Evolutionary conservation across 768 basidiomycete species (phyloP).

Genomic region (Rhizopogon sp.): DNA sequence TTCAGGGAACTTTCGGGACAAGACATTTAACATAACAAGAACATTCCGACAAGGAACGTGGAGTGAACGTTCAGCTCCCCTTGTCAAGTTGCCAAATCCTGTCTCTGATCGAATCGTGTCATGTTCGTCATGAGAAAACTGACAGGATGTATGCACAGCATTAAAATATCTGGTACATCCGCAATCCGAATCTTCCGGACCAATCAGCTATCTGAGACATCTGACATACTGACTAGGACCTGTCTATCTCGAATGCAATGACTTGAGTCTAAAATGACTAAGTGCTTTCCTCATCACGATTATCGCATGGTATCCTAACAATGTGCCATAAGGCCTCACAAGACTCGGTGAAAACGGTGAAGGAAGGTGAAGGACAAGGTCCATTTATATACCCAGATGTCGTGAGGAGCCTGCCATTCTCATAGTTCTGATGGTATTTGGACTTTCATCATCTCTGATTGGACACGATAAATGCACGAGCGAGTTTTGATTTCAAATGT

Average conservation of each 20-base stretch:
- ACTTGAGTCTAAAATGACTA: background rate
- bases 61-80: background rate
- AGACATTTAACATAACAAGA: background rate
- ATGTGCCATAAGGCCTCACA: background rate
- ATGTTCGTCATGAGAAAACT: background rate
- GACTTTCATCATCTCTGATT: background rate
- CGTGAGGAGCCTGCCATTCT: background rate
- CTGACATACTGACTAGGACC: background rate
- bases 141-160: background rate
- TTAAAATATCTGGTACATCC: background rate
- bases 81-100: constrained; percentile 5
- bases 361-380: background rate
- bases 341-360: no score
- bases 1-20: background rate
- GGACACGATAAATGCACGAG: background rate
- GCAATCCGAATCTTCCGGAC: background rate
- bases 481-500: background rate
- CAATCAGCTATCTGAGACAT: background rate
- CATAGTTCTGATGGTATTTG: background rate
- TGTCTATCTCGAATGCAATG: background rate
- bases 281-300: background rate
- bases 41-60: background rate
- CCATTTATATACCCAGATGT: background rate
- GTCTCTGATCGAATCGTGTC: background rate
- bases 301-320: background rate